Evolutionary conservation across 306 rosid species (phyloP).

Genomic region (Geum urbanum): DNA sequence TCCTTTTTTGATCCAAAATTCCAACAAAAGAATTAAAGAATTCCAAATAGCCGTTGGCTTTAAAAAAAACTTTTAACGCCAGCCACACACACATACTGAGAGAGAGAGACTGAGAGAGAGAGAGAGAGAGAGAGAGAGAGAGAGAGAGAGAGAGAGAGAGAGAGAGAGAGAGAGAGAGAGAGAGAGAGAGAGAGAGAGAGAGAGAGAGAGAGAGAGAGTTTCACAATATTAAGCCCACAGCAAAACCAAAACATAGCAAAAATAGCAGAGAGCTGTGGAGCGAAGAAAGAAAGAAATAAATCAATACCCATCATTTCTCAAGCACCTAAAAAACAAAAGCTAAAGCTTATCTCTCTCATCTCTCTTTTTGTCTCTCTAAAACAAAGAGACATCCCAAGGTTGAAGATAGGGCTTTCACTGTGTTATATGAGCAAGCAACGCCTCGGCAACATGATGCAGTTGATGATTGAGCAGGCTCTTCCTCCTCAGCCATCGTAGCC

Average conservation of each 20-base stretch:
- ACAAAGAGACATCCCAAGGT: slow-evolving; percentile 28
- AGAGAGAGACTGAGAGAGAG: too few relatives aligned
- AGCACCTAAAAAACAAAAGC: background rate
- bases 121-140: background rate
- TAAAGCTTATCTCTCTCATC: background rate
- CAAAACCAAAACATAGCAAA: slow-evolving; percentile 22
- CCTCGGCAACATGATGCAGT: slow-evolving; percentile 42
- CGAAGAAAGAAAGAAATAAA: slow-evolving; percentile 35
- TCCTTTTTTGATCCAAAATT: background rate
- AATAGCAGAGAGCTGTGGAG: slow-evolving; percentile 40
- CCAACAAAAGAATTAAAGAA: slow-evolving; percentile 17
- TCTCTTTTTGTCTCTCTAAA: background rate
- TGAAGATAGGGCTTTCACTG: slow-evolving; percentile 31
- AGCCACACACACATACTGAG: slow-evolving; percentile 1
- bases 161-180: background rate
- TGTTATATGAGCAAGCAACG: slow-evolving; percentile 11
- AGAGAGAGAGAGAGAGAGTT: background rate
- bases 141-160: background rate
- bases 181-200: background rate
- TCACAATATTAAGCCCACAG: slow-evolving; percentile 13
- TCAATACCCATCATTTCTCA: background rate
- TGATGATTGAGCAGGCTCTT: slow-evolving; percentile 31
- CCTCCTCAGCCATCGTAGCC: slow-evolving; percentile 17
- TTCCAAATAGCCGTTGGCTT: slow-evolving; percentile 23
- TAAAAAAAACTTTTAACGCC: slow-evolving; percentile 15